Conservation (phyloP, 2,329 filamentous ascomycete species). For the Parafenestella ontariensis region DNA sequence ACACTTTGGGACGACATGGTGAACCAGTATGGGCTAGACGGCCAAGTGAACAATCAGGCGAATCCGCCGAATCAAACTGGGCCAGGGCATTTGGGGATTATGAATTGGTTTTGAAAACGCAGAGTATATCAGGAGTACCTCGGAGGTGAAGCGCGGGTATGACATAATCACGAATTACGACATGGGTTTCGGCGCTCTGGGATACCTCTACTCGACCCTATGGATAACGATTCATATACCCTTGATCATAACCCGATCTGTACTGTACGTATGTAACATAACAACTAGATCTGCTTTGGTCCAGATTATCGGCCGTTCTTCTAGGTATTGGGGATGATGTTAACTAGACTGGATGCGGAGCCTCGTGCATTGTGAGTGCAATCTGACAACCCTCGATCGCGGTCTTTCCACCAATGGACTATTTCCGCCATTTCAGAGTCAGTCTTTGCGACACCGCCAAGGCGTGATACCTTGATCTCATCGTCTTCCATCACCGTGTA, state of each 20-base stretch:
- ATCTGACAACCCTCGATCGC: too few relatives aligned
- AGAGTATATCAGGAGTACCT: not conserved
- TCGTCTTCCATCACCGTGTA: not conserved
- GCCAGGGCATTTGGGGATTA: slow-evolving; percentile 28
- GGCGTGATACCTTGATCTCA: not conserved
- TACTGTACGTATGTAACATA: slow-evolving; percentile 2
- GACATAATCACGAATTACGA: not conserved
- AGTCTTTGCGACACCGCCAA: not conserved
- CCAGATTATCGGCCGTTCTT: too few relatives aligned
- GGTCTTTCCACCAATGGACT: not conserved
- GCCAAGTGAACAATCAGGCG: slow-evolving; percentile 16
- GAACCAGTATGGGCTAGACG: slow-evolving; percentile 55
- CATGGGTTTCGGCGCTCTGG: not conserved
- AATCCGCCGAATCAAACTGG: slow-evolving; percentile 16
- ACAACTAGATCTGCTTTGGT: not conserved
- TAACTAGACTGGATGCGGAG: not conserved
- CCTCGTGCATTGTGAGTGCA: not conserved
- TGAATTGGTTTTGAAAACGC: slow-evolving; percentile 34
- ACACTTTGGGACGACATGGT: slow-evolving; percentile 58
- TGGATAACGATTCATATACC: not conserved
- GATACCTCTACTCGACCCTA: not conserved
- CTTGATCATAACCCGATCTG: not conserved
- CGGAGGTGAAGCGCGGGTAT: not conserved
- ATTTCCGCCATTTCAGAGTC: too few relatives aligned
- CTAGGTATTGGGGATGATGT: not conserved